Percentiles rank a stretch among this genome's conserved stretches.
Evolutionary conservation across 2,329 filamentous ascomycete genomes (phyloP).

Genomic region (Kalmusia sp.): DNA sequence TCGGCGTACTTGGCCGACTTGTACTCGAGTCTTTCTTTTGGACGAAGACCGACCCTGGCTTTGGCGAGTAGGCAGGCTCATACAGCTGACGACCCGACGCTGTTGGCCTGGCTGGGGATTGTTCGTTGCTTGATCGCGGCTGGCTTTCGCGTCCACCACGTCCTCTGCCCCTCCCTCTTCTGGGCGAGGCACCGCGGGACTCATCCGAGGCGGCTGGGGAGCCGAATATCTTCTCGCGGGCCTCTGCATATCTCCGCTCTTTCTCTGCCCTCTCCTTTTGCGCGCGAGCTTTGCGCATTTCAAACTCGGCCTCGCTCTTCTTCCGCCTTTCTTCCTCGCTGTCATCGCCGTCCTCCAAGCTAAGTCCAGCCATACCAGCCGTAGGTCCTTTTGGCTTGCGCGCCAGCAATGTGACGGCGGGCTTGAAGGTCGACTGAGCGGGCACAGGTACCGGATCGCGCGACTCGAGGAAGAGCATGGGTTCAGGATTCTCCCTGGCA

Average conservation of each 20-base stretch:
- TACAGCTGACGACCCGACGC: constrained; percentile 68
- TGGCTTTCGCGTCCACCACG: constrained; percentile 47
- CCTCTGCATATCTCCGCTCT: constrained; percentile 88
- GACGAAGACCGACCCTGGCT: constrained; percentile 61
- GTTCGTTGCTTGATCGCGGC: constrained; percentile 46
- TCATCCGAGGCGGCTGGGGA: constrained; percentile 51
- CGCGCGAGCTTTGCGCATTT: constrained; percentile 80
- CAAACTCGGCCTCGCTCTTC: constrained; percentile 70
- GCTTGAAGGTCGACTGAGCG: constrained; percentile 79
- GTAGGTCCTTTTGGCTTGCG: constrained; percentile 73
- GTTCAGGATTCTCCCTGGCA: constrained; percentile 73
- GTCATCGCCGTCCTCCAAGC: constrained; percentile 62
- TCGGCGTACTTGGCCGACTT: constrained; percentile 59
- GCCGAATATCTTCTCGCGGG: constrained; percentile 85
- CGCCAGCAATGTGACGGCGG: constrained; percentile 82
- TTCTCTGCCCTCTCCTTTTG: constrained; percentile 86
- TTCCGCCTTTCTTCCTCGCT: constrained; percentile 69
- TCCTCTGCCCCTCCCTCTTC: constrained; percentile 45
- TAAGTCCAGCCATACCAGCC: constrained; percentile 54
- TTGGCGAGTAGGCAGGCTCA: constrained; percentile 75
- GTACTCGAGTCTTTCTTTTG: constrained; percentile 53
- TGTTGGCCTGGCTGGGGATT: constrained; percentile 40
- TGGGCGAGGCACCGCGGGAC: constrained; percentile 45
- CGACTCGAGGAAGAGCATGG: constrained; percentile 77
- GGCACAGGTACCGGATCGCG: constrained; percentile 67